Conservation (phyloP, 1,284 basidiomycete species). For the Takashimella tepidaria region DNA sequence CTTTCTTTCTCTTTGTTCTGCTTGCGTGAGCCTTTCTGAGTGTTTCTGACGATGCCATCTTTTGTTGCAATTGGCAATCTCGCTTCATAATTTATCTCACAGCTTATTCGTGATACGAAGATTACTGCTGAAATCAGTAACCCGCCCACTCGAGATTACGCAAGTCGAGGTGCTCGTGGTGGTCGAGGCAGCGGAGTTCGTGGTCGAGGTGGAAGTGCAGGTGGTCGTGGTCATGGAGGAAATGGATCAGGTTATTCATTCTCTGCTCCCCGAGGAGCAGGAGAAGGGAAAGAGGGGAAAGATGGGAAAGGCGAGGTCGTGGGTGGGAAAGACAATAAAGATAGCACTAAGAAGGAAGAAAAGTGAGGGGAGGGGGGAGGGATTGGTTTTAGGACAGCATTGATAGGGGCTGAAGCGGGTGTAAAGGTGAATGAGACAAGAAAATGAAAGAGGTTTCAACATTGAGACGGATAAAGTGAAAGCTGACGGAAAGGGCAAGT, state of each 20-base stretch:
- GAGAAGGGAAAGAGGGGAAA: constrained; percentile 4
- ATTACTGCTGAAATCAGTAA: constrained; percentile 47
- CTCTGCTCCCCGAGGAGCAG: background rate
- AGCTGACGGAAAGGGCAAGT: too few relatives aligned
- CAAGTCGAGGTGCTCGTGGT: constrained; percentile 16
- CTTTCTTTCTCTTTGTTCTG: background rate
- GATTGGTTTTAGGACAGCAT: background rate
- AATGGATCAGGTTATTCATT: constrained; percentile 17
- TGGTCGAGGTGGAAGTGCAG: constrained; percentile 50
- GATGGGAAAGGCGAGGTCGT: constrained; percentile 4
- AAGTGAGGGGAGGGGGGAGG: background rate
- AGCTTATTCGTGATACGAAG: constrained; percentile 43
- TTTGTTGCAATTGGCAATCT: too few relatives aligned
- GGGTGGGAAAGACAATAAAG: constrained; percentile 1
- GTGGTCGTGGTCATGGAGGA: constrained; percentile 49
- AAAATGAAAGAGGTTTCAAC: too few relatives aligned
- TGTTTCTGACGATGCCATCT: background rate
- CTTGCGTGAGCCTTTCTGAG: background rate
- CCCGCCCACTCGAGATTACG: constrained; percentile 36
- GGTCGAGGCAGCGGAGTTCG: constrained; percentile 42
- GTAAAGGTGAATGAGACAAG: too few relatives aligned
- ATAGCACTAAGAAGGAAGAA: constrained; percentile 9
- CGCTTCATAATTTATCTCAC: too few relatives aligned
- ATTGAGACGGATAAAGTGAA: too few relatives aligned
- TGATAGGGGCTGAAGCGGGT: too few relatives aligned